Evolutionary conservation across 1,284 basidiomycete species (phyloP).

Genomic region (Xerocomus cyaneibrunnescens): DNA sequence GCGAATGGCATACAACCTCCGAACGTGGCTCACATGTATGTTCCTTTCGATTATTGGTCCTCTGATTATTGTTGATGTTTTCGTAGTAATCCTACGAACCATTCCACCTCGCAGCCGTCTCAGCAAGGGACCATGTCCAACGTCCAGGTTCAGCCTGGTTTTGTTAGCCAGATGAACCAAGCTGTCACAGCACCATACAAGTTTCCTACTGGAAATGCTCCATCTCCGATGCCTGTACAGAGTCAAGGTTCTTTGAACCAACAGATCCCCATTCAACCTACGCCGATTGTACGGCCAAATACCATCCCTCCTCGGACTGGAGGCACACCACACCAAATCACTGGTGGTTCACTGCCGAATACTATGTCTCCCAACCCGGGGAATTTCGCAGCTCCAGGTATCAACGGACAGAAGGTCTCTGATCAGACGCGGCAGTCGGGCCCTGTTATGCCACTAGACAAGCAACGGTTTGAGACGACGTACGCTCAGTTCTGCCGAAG

Average conservation of each 20-base stretch:
- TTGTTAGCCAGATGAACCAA: slow-evolving; percentile 23
- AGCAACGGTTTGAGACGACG: slow-evolving; percentile 47
- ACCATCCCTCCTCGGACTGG: slow-evolving; percentile 30
- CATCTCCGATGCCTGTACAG: slow-evolving; percentile 29
- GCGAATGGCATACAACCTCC: slow-evolving; percentile 20
- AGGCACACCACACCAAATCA: slow-evolving; percentile 35
- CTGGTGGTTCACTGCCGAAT: slow-evolving; percentile 23
- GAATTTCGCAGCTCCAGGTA: slow-evolving; percentile 21
- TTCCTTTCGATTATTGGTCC: neutral
- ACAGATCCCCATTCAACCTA: slow-evolving; percentile 27
- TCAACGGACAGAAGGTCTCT: slow-evolving; percentile 20
- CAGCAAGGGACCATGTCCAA: slow-evolving; percentile 16
- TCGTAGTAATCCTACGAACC: slow-evolving; percentile 21
- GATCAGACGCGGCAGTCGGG: slow-evolving; percentile 22
- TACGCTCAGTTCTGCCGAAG: slow-evolving; percentile 49
- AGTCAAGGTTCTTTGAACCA: slow-evolving; percentile 20
- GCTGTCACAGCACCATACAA: slow-evolving; percentile 26
- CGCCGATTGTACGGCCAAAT: slow-evolving; percentile 28
- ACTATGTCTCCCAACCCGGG: slow-evolving; percentile 26
- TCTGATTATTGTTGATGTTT: slow-evolving; percentile 13
- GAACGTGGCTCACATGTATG: slow-evolving; percentile 33
- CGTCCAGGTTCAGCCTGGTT: slow-evolving; percentile 24
- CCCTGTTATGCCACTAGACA: slow-evolving; percentile 43
- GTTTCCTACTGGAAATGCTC: slow-evolving; percentile 18
- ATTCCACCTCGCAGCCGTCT: slow-evolving; percentile 22